Base-by-base conservation (phyloP, 768 basidiomycete species). In the Xerocomellus chrysenteron region DNA sequence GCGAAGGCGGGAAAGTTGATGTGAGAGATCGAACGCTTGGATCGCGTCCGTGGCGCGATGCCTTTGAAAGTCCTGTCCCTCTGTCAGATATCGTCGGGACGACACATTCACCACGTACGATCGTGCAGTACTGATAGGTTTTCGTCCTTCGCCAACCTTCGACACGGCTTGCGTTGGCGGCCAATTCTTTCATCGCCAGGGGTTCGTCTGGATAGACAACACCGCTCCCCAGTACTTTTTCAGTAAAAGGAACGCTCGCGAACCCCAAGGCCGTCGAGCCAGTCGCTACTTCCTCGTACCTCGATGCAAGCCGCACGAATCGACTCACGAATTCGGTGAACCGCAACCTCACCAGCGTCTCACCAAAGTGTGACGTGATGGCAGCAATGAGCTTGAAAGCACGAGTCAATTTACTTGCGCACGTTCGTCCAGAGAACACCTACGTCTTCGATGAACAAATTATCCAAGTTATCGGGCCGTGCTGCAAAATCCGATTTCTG, bases 391-490 rank as follows among this genome's bases (percentile, higher is more conserved):
- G 85, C 95, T 62, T 17, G 10, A 52, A 46, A n/a, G 12, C 45
- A 46, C 39, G 42, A 16, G 28, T 60, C 47, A 58, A 50, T 28
- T 7, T 14, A 35, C 1, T 28, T 28, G 28, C 6, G 12, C 21
- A 21, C 33, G 4, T 13, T 26, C 5, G 5, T 32, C n/a, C 32
- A 46, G 43, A 32, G 41, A 53, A 37, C 11, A 62, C 92, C 69
- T 65, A 96, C 95, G 65, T 98, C 96, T 50, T 98, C 95, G 61
- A 98, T 91, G 73, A 98, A 98, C 16, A 88, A 60, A 65, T 86
- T 91, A 62, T 98, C 95, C 7, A 83, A 76, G 51, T 75, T 81
- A 61, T 89, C 87, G 17, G 78, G 65, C 55, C 83, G 89, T 46
- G 78, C 78, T 8, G 75, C 66, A 48, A 78, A 80, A 55, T 88